These are phyloP conservation scores for Yarrowia alimentaria DNA, from an alignment of 805 yeast genomes.

Conservation along the genomic window DNA sequence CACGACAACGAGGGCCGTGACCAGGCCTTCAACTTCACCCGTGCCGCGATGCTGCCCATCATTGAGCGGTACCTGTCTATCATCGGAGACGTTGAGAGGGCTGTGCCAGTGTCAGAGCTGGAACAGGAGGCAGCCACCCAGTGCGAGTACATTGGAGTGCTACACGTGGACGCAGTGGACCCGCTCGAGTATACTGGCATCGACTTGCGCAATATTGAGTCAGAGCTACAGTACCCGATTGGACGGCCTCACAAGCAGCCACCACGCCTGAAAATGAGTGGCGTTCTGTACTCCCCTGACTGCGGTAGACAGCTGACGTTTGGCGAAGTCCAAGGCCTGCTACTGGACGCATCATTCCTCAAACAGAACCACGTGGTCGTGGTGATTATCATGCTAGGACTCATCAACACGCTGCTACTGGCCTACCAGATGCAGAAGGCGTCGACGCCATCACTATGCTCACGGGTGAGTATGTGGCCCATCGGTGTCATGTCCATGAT, in stretches of 20 bases:
- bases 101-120: constrained; percentile 59
- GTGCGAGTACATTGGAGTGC: constrained; percentile 71
- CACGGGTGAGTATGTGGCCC: constrained; percentile 69
- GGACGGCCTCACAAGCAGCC: constrained; percentile 68
- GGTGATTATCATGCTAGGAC: constrained; percentile 47
- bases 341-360: constrained; percentile 1
- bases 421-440: constrained; percentile 68
- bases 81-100: constrained; percentile 50
- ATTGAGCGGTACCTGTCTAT: constrained; percentile 29
- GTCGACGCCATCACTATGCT: constrained; percentile 75
- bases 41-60: constrained; percentile 52
- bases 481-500: constrained; percentile 56
- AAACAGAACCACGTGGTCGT: constrained; percentile 43
- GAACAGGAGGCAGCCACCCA: constrained; percentile 47
- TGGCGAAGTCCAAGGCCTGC: constrained; percentile 2
- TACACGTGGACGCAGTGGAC: constrained; percentile 66
- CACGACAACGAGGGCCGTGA: constrained; percentile 41
- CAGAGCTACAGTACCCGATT: constrained; percentile 67
- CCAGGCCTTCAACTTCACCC: constrained; percentile 51
- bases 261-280: constrained; percentile 58
- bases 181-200: constrained; percentile 43
- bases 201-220: constrained; percentile 63
- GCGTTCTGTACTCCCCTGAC: constrained; percentile 80
- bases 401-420: constrained; percentile 55
- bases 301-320: constrained; percentile 61